These are phyloP conservation scores for Leucogyrophana mollusca DNA, from an alignment of 768 basidiomycete species.

Conservation along the genomic window DNA sequence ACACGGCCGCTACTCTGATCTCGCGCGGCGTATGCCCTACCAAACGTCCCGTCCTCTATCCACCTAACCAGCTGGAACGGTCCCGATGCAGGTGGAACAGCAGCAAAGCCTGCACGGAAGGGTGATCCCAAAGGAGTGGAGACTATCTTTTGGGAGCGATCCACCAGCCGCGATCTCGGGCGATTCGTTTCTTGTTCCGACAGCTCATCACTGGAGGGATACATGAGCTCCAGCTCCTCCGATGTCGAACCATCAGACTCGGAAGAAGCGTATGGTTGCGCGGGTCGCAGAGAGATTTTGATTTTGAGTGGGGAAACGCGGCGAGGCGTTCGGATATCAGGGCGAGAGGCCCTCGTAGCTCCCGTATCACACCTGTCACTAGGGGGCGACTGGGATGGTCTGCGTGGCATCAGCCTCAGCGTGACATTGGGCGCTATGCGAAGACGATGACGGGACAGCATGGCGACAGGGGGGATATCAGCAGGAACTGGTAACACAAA, in stretches of 20 bases:
- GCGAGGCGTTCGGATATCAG: neutral
- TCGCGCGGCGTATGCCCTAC: slow-evolving; percentile 18
- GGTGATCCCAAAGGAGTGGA: neutral
- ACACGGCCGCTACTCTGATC: slow-evolving; percentile 27
- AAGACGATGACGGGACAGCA: slow-evolving; percentile 11
- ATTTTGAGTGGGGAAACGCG: no score
- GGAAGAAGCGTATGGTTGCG: no score
- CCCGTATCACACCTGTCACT: neutral
- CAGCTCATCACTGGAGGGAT: no score
- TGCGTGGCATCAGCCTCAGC: slow-evolving; percentile 5
- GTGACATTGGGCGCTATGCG: slow-evolving; percentile 5
- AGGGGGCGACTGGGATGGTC: neutral
- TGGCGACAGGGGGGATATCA: neutral
- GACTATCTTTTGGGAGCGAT: neutral
- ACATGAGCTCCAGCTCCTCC: no score
- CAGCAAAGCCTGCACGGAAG: slow-evolving; percentile 8
- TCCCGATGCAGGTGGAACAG: slow-evolving; percentile 17
- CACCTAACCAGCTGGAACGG: slow-evolving; percentile 20
- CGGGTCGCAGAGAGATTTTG: no score
- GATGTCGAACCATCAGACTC: no score
- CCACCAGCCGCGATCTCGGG: no score
- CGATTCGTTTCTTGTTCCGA: no score
- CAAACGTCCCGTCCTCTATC: slow-evolving; percentile 21
- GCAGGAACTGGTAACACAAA: no score
- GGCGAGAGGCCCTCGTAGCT: no score